Conservation (phyloP, 495 filamentous ascomycete species). For the Aspergillus diversus region DNA sequence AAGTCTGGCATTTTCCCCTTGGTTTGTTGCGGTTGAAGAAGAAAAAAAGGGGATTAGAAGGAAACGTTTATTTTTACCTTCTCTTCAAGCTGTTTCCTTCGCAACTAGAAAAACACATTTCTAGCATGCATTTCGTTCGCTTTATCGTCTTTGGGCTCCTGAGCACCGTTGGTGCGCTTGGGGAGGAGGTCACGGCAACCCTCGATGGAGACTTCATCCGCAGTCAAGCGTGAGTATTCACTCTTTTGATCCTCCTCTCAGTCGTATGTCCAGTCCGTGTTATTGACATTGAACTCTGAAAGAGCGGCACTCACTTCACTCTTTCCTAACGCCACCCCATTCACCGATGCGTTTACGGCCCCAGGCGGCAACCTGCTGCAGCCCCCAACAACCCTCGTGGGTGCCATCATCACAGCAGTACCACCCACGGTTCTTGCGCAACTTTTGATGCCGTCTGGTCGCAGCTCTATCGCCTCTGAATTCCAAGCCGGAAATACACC, state of each 20-base stretch:
- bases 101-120: not conserved
- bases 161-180: slow-evolving; percentile 7
- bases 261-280: too few relatives aligned
- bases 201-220: slow-evolving; percentile 10
- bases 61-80: not conserved
- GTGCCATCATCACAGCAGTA: slow-evolving; percentile 24
- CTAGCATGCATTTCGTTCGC: slow-evolving; percentile 13
- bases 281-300: not conserved
- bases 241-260: not conserved
- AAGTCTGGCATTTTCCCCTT: not conserved
- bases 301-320: slow-evolving; percentile 14
- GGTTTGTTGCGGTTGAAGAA: not conserved
- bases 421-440: slow-evolving; percentile 27
- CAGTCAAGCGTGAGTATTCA: slow-evolving; percentile 13
- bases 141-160: slow-evolving; percentile 3
- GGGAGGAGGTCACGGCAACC: slow-evolving; percentile 13
- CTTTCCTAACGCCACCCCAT: slow-evolving; percentile 20
- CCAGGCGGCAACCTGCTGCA: slow-evolving; percentile 20
- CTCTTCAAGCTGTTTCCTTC: not conserved
- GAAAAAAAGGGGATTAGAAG: not conserved
- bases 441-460: slow-evolving; percentile 22
- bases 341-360: slow-evolving; percentile 10
- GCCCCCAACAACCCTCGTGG: slow-evolving; percentile 26
- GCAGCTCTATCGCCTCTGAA: slow-evolving; percentile 25
- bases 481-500: slow-evolving; percentile 26